A percentile compares a stretch with the other conserved stretches of the same genome.
phyloP scores from a whole-genome alignment of 2,329 filamentous ascomycete genomes.

The Penicillium vulpinum region DNA sequence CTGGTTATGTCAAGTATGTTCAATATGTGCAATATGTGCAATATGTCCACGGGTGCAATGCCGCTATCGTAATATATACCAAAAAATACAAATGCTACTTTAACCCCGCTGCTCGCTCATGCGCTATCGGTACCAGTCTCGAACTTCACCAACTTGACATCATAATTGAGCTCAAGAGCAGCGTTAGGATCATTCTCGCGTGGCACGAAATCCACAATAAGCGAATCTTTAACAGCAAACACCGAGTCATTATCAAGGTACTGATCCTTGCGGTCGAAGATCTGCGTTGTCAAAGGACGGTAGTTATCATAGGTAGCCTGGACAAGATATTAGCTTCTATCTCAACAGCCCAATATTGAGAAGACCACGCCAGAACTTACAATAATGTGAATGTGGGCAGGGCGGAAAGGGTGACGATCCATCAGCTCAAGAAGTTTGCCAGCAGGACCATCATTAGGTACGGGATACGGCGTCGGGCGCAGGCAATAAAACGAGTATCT shows the following conservation, averaged over 20 bases:
- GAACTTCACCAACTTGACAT: conserved; percentile 48
- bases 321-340: not conserved
- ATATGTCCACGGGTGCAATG: too few relatives aligned
- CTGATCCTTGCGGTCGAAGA: conserved; percentile 68
- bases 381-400: conserved; percentile 65
- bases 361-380: conserved; percentile 37
- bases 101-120: conserved; percentile 1
- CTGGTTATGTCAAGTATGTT: not conserved
- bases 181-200: conserved; percentile 54
- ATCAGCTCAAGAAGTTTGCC: conserved; percentile 59
- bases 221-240: conserved; percentile 60
- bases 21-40: too few relatives aligned
- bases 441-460: conserved; percentile 58
- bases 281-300: conserved; percentile 72
- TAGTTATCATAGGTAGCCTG: conserved; percentile 60
- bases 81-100: not conserved
- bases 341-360: not conserved
- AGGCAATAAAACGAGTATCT: conserved; percentile 64
- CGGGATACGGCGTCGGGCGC: conserved; percentile 59
- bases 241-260: conserved; percentile 62
- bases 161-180: conserved; percentile 55
- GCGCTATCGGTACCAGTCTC: conserved; percentile 7
- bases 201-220: conserved; percentile 59
- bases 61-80: conserved; percentile 7
- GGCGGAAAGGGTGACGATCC: conserved; percentile 62